Evolutionary conservation across 345 rosid genomes (phyloP).

Genomic region (Erucastrum elatum): DNA sequence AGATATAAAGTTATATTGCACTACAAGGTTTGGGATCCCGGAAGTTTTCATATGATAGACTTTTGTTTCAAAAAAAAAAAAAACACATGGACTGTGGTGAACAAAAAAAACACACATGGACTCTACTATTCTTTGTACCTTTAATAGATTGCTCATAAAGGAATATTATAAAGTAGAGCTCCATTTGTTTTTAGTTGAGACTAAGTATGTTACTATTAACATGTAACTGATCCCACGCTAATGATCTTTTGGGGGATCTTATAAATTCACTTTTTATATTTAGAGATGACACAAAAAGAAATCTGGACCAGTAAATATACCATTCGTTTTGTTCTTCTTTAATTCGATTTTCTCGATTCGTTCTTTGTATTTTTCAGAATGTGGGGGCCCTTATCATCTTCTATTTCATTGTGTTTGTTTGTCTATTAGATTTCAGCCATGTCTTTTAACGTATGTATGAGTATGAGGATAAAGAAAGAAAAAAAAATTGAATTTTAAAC

Average conservation of each 20-base stretch:
- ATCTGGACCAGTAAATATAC: neutral
- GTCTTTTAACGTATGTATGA: neutral
- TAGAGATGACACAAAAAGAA: neutral
- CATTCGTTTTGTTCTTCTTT: neutral
- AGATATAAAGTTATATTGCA: neutral
- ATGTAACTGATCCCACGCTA: neutral
- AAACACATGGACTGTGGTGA: slow-evolving; percentile 20
- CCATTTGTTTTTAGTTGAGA: neutral
- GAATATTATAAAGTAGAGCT: neutral
- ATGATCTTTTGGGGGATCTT: neutral
- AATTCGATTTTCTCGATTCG: neutral
- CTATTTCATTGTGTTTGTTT: neutral
- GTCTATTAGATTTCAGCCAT: neutral
- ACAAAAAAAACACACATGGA: slow-evolving; percentile 21
- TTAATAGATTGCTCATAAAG: neutral
- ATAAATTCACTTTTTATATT: neutral
- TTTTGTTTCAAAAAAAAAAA: no score
- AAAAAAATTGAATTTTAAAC: neutral
- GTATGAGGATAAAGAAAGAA: neutral
- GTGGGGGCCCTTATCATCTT: slow-evolving; percentile 7
- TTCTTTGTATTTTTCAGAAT: neutral
- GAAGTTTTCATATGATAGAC: slow-evolving; percentile 4
- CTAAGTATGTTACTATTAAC: neutral
- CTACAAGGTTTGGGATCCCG: slow-evolving; percentile 15
- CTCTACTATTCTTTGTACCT: slow-evolving; percentile 6